Evolutionary conservation across 129 eudicot species (phyloP).

Genomic region (Arctium lappa): DNA sequence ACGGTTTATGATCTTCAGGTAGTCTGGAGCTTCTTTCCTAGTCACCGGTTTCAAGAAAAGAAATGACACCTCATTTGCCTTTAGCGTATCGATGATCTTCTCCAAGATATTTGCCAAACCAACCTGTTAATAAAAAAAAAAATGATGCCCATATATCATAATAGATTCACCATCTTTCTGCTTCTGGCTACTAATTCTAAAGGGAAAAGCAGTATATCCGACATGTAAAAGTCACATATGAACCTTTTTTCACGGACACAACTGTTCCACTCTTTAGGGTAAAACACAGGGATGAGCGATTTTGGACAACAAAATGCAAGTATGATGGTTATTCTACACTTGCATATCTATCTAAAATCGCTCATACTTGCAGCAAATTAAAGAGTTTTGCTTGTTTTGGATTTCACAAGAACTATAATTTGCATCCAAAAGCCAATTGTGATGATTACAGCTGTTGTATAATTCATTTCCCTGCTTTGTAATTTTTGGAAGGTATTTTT

Average conservation of each 20-base stretch:
- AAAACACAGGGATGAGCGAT: no score
- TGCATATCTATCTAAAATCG: no score
- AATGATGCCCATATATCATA: neutral
- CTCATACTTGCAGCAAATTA: no score
- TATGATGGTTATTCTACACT: no score
- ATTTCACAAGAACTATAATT: no score
- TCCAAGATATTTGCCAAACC: constrained; percentile 75
- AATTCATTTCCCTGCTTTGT: neutral
- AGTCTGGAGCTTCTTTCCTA: constrained; percentile 91
- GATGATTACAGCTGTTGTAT: no score
- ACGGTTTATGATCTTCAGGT: constrained; percentile 43
- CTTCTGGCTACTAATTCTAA: neutral
- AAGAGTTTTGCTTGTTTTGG: no score
- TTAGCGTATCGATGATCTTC: constrained; percentile 61
- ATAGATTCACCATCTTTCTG: neutral
- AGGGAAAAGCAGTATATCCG: neutral
- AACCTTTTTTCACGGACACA: neutral
- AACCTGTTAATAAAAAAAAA: constrained; percentile 43
- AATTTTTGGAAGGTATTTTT: neutral
- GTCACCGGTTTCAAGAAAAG: constrained; percentile 82
- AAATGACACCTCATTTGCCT: constrained; percentile 53
- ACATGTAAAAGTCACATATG: neutral
- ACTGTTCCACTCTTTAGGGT: no score
- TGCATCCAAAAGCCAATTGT: no score
- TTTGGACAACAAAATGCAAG: no score